Base-by-base conservation (phyloP, 116 monocot species). In the Papilionanthe hybrid region DNA sequence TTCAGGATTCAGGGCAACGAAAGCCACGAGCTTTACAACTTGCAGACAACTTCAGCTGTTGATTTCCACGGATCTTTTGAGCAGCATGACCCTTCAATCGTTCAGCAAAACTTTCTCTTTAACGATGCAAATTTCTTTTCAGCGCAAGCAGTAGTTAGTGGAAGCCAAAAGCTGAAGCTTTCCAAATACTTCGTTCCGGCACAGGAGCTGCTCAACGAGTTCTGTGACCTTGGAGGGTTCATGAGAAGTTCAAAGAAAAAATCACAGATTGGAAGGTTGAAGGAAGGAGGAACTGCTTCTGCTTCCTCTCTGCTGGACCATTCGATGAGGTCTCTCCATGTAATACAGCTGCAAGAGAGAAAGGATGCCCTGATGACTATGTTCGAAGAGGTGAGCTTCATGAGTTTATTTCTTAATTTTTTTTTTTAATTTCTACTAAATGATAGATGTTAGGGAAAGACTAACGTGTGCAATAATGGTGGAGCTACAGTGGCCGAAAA, bases 361-460 rank as follows among this genome's bases (percentile, higher is more conserved):
- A 87, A 84, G 30, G 84, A 78, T 7, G 78, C 77, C 79, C 81
- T 92, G 19, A 63, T 77, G 45, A 68, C 57, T 76, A 68, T 95
- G 88, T 83, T 91, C 37, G 91, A 92, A 77, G 91, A 95, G 95
- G 95, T 92, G 7, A 78, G 66, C 56, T 43, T 25, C 63, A 23
- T 22, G 15, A 60, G 23, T n/a, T 27, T 27, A 0, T 65, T 27
- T n/a, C 4, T 25, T 71, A 5, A 27, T 41, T 32, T 19, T 37
- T 37, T 37, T 37, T 37, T 32, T 32, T 2, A 19, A 12, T 72
- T 42, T 15, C 9, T 72, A 18, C 72, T 23, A 23, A 9, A 67
- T 49, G 43, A 7, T 50, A 53, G 17, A 17, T 3, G 13, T 53
- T 53, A 3, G 53, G 53, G 37, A 37, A 37, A 86, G 68, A 47